Percentiles rank a stretch among this genome's conserved stretches.
These are phyloP conservation scores for Alternaria hordeiaustralica DNA, from an alignment of 2,329 filamentous ascomycete species.

Conservation along the genomic window DNA sequence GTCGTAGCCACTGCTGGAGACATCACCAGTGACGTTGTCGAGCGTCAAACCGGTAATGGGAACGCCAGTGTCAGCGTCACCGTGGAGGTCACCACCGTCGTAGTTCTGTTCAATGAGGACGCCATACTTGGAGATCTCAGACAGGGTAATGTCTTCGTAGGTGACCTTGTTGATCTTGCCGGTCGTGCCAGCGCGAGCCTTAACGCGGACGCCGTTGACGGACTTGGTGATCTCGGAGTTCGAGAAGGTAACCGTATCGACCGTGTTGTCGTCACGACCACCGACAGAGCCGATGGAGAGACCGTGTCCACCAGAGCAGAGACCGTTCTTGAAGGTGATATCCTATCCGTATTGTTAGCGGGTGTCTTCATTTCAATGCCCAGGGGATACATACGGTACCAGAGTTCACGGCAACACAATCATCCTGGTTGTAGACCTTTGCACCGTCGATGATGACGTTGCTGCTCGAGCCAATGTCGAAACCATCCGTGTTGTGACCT, in stretches of 20 bases:
- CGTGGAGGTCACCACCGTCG: constrained; percentile 53
- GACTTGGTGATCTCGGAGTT: constrained; percentile 59
- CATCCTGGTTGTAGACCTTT: constrained; percentile 64
- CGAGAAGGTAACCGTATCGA: constrained; percentile 60
- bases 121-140: constrained; percentile 51
- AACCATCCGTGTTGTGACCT: constrained; percentile 62
- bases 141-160: constrained; percentile 55
- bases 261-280: constrained; percentile 60
- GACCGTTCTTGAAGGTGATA: constrained; percentile 49
- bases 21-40: constrained; percentile 45
- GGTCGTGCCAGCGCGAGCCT: constrained; percentile 59
- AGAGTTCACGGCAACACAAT: constrained; percentile 65
- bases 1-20: constrained; percentile 52
- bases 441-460: constrained; percentile 59
- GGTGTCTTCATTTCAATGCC: constrained; percentile 1
- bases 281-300: constrained; percentile 66
- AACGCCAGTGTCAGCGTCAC: constrained; percentile 55
- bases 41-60: constrained; percentile 54
- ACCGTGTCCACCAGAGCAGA: constrained; percentile 62
- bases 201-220: constrained; percentile 64
- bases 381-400: constrained; percentile 46
- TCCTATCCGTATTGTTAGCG: constrained; percentile 13
- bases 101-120: constrained; percentile 62
- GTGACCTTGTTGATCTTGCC: constrained; percentile 58
- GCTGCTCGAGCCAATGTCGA: constrained; percentile 59